A percentile compares a stretch with the other conserved stretches of the same genome.
These are phyloP conservation scores for Pythium sukuiense DNA, from an alignment of 352 stramenopile species.

Conservation along the genomic window DNA sequence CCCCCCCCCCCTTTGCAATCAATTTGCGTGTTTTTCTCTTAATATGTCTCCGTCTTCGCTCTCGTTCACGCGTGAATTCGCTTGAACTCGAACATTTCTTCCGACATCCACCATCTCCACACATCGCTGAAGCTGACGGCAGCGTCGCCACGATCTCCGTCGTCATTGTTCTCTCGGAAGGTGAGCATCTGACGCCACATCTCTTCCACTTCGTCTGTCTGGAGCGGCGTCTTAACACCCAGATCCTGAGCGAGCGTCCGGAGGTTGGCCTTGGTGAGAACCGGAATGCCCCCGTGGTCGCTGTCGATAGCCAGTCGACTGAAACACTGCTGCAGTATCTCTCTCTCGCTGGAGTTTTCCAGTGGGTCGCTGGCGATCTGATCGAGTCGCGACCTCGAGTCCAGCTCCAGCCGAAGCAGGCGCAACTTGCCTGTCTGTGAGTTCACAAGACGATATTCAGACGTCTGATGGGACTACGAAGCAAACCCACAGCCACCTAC, in stretches of 20 bases:
- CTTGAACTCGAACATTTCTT: slow-evolving; percentile 33
- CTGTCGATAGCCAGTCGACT: slow-evolving; percentile 16
- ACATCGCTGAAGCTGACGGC: slow-evolving; percentile 38
- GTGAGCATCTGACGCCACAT: slow-evolving; percentile 37
- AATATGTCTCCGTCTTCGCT: neutral
- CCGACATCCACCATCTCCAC: slow-evolving; percentile 63
- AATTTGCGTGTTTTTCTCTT: slow-evolving; percentile 25
- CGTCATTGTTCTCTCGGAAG: neutral
- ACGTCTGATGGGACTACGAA: neutral
- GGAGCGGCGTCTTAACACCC: slow-evolving; percentile 31
- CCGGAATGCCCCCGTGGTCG: neutral
- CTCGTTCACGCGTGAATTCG: neutral
- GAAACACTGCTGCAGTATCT: slow-evolving; percentile 43
- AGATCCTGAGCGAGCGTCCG: slow-evolving; percentile 36
- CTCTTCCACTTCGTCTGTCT: slow-evolving; percentile 43
- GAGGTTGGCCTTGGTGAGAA: slow-evolving; percentile 36
- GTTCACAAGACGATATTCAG: neutral
- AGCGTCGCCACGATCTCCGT: neutral
- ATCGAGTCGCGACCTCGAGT: slow-evolving; percentile 31
- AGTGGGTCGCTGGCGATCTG: slow-evolving; percentile 17
- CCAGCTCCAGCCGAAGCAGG: slow-evolving; percentile 37
- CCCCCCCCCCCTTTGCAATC: slow-evolving; percentile 12
- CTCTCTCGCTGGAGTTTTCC: slow-evolving; percentile 29
- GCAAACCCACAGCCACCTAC: slow-evolving; percentile 16
- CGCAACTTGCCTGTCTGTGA: slow-evolving; percentile 42